Percentiles rank a stretch among this genome's conserved stretches.
These are phyloP conservation scores for Cystofilobasidium macerans DNA, from an alignment of 768 basidiomycete genomes.

Conservation along the genomic window DNA sequence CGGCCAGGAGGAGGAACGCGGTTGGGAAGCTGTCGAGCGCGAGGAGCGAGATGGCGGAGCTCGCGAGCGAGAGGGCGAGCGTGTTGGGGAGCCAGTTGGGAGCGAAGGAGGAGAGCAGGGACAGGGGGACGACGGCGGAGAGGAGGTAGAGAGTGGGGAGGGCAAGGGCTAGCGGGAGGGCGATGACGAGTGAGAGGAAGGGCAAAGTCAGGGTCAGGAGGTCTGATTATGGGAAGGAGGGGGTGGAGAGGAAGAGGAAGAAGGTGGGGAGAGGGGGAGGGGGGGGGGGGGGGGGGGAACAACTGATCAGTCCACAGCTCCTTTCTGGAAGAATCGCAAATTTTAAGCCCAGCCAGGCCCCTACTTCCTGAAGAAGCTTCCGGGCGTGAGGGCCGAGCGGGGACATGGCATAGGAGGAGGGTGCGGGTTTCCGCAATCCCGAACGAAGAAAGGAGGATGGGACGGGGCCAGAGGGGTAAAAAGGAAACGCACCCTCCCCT, in stretches of 20 bases:
- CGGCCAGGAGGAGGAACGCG: slow-evolving; percentile 66
- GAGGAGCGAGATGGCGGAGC: slow-evolving; percentile 65
- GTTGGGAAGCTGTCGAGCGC: slow-evolving; percentile 83
- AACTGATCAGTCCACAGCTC: too few species aligned
- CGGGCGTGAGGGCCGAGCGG: too few species aligned
- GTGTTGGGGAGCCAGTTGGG: slow-evolving; percentile 69
- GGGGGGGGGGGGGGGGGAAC: slow-evolving; percentile 24
- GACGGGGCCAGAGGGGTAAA: too few species aligned
- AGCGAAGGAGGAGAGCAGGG: slow-evolving; percentile 44
- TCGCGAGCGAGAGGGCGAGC: slow-evolving; percentile 61
- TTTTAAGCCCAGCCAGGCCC: too few species aligned
- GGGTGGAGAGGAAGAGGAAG: neutral
- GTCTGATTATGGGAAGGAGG: neutral
- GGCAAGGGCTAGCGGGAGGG: slow-evolving; percentile 41
- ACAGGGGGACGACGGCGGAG: too few species aligned
- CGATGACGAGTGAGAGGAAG: slow-evolving; percentile 34
- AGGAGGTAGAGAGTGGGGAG: slow-evolving; percentile 51
- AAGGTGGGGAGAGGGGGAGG: slow-evolving; percentile 31
- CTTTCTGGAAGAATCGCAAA: too few species aligned
- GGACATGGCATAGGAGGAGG: too few species aligned
- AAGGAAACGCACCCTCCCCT: neutral
- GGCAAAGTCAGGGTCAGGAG: neutral
- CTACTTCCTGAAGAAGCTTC: too few species aligned
- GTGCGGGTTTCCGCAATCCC: too few species aligned
- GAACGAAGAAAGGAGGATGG: too few species aligned